These are phyloP conservation scores for Abrus precatorius DNA, from an alignment of 306 rosid genomes.

Conservation along the genomic window DNA sequence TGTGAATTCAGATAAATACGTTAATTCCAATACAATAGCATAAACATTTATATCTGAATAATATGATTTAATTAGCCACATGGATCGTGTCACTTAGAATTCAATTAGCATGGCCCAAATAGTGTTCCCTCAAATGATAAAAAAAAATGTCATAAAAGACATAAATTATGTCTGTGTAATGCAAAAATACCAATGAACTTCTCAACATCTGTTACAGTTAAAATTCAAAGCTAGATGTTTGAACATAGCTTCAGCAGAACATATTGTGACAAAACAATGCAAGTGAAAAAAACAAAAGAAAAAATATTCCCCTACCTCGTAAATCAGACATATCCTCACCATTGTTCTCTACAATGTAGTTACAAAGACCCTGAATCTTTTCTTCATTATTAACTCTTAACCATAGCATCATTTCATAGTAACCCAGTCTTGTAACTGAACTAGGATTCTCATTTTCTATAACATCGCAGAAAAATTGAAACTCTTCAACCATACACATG, in stretches of 20 bases:
- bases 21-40: conserved; percentile 23
- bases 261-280: conserved; percentile 25
- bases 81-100: neutral
- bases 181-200: conserved; percentile 25
- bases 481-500: conserved; percentile 77
- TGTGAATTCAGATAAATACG: conserved; percentile 30
- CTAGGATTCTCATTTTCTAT: conserved; percentile 66
- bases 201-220: conserved; percentile 24
- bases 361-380: conserved; percentile 73
- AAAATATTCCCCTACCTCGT: conserved; percentile 60
- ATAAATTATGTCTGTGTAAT: conserved; percentile 37
- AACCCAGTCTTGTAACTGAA: conserved; percentile 66
- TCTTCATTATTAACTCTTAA: conserved; percentile 66
- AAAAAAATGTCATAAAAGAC: conserved; percentile 41
- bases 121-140: conserved; percentile 17
- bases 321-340: conserved; percentile 54
- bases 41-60: conserved; percentile 27
- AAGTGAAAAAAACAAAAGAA: neutral
- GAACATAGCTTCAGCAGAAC: conserved; percentile 40
- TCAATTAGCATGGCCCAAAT: conserved; percentile 34
- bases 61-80: conserved; percentile 32
- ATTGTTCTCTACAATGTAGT: conserved; percentile 55
- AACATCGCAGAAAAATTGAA: conserved; percentile 60
- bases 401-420: conserved; percentile 87
- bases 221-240: conserved; percentile 38